Evolutionary conservation across 2,329 filamentous ascomycete genomes (phyloP).

Genomic region (Diaporthe sp.): DNA sequence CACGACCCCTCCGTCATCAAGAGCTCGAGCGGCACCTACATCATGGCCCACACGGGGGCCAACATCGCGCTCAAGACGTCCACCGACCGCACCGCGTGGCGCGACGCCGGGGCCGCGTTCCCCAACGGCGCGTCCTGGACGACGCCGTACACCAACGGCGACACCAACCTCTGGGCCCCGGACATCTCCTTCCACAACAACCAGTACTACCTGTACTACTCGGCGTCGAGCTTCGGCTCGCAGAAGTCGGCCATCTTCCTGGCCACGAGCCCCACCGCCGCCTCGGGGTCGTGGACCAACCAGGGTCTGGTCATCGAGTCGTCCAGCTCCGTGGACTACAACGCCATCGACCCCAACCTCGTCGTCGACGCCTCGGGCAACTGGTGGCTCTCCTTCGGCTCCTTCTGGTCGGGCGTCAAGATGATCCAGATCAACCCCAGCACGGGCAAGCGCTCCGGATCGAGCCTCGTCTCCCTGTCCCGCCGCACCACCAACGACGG

Average conservation of each 20-base stretch:
- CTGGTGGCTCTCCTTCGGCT: conserved; percentile 7
- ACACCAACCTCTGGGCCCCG: conserved; percentile 6
- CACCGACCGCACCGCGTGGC: not conserved
- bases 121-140: conserved; percentile 21
- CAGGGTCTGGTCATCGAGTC: conserved; percentile 17
- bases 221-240: not conserved
- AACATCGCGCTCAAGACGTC: conserved; percentile 11
- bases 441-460: conserved; percentile 19
- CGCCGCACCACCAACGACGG: not conserved
- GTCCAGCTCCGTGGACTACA: not conserved
- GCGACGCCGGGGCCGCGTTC: conserved; percentile 9
- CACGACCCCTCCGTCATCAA: conserved; percentile 4
- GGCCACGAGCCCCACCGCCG: conserved; percentile 4
- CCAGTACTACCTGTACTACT: conserved; percentile 9
- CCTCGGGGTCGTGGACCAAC: conserved; percentile 16
- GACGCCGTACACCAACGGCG: not conserved
- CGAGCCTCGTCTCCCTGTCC: not conserved
- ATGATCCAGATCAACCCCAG: conserved; percentile 11
- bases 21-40: not conserved
- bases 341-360: conserved; percentile 22
- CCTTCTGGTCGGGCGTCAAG: conserved; percentile 2
- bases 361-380: not conserved
- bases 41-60: conserved; percentile 13
- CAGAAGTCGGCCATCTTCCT: conserved; percentile 14
- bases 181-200: conserved; percentile 17